Percentiles rank a stretch among this genome's conserved stretches.
Conservation (phyloP, 192 early-diverging fungal genomes). For the Entomortierella lignicola region DNA sequence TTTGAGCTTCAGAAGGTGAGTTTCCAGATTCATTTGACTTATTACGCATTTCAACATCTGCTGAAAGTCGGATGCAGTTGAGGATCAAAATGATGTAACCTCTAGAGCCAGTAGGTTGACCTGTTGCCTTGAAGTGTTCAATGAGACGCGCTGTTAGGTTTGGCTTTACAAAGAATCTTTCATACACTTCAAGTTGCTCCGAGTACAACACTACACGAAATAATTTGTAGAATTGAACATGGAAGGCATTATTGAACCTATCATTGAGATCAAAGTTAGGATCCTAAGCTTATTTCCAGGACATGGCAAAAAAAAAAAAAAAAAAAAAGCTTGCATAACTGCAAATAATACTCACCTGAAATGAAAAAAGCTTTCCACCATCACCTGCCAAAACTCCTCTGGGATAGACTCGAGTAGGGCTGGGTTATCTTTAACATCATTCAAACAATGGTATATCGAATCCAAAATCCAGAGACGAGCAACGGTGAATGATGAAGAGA, state of each 20-base stretch:
- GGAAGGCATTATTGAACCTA: constrained; percentile 53
- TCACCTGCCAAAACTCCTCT: constrained; percentile 19
- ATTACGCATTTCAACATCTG: constrained; percentile 14
- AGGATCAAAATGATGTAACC: constrained; percentile 49
- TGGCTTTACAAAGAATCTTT: constrained; percentile 35
- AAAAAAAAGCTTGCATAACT: no score
- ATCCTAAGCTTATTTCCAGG: no score
- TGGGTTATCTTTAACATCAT: constrained; percentile 40
- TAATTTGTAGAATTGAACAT: constrained; percentile 53
- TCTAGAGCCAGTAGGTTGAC: constrained; percentile 30
- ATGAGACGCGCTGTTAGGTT: constrained; percentile 26
- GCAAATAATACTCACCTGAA: constrained; percentile 18
- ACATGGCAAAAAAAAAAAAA: no score
- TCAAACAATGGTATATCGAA: constrained; percentile 50
- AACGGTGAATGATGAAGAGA: constrained; percentile 40
- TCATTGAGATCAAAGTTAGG: no score
- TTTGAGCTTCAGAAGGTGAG: background rate
- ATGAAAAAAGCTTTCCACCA: constrained; percentile 49
- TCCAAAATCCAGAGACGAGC: constrained; percentile 50
- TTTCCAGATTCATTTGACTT: background rate
- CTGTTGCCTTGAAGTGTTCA: constrained; percentile 23
- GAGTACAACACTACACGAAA: constrained; percentile 43
- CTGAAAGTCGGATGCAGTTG: constrained; percentile 46
- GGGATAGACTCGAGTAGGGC: constrained; percentile 29
- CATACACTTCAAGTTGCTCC: constrained; percentile 19